Percentiles rank a stretch among this genome's conserved stretches.
Evolutionary conservation across 2,329 filamentous ascomycete genomes (phyloP).

Genomic region (Colletotrichum sp.): DNA sequence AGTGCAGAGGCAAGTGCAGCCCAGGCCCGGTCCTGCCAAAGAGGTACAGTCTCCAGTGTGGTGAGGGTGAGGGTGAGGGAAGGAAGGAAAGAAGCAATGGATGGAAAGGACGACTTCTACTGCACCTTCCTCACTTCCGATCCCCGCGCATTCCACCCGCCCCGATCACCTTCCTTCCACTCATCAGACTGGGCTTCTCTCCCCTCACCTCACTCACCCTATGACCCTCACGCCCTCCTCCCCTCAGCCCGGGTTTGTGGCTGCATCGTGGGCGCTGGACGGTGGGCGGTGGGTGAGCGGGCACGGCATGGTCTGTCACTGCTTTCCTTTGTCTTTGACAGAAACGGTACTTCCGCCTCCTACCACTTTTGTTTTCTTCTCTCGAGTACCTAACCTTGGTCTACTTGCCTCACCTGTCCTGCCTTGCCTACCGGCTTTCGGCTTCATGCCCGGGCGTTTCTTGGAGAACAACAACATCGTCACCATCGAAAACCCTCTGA

Average conservation of each 20-base stretch:
- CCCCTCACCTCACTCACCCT: neutral
- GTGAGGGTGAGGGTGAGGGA: neutral
- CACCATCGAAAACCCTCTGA: neutral
- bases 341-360: neutral
- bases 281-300: neutral
- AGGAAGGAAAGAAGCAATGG: neutral
- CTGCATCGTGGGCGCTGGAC: conserved; percentile 1
- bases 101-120: neutral
- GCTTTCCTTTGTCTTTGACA: neutral
- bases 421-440: neutral
- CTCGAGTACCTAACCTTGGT: neutral
- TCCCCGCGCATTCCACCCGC: conserved; percentile 20
- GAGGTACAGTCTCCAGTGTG: neutral
- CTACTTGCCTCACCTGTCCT: neutral
- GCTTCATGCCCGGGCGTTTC: neutral
- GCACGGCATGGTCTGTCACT: neutral
- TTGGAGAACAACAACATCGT: neutral
- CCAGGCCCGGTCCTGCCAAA: neutral
- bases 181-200: too few species aligned
- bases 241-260: neutral
- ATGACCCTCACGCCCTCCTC: neutral
- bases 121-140: neutral
- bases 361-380: neutral
- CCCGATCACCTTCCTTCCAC: conserved; percentile 10
- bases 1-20: neutral